Percentiles rank a stretch among this genome's conserved stretches.
Conservation (phyloP, 495 filamentous ascomycete species). For the Xylaria cubensis region DNA sequence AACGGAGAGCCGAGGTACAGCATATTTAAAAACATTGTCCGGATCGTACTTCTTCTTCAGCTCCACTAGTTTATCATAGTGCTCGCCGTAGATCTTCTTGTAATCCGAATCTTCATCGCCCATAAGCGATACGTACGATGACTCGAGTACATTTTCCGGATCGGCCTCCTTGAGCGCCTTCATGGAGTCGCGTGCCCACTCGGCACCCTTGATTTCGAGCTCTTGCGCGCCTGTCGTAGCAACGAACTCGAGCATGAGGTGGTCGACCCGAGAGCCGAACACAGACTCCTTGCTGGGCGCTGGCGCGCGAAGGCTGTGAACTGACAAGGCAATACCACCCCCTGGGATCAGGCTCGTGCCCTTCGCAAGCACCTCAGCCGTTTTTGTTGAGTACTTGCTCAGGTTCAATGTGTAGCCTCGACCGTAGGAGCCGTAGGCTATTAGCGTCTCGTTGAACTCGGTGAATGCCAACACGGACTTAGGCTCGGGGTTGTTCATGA, state of each 20-base stretch:
- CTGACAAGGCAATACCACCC: constrained; percentile 9
- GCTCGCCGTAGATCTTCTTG: no score
- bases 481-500: constrained; percentile 21
- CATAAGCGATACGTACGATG: no score
- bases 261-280: constrained; percentile 10
- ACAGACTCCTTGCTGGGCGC: constrained; percentile 12
- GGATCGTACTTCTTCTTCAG: no score
- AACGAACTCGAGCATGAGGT: constrained; percentile 20
- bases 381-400: no score
- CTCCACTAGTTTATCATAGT: no score
- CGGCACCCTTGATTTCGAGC: constrained; percentile 7
- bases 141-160: no score
- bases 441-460: no score
- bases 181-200: background rate
- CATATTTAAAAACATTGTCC: no score
- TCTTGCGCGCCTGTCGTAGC: background rate
- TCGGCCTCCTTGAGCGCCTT: background rate
- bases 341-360: background rate
- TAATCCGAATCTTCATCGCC: no score
- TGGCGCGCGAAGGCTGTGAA: constrained; percentile 1
- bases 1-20: no score
- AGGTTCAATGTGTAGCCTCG: background rate
- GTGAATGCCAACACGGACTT: constrained; percentile 2
- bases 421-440: constrained; percentile 2
- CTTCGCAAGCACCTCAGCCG: no score